phyloP scores from a whole-genome alignment of 2,329 filamentous ascomycete genomes.

The Neofusicoccum sp. region DNA sequence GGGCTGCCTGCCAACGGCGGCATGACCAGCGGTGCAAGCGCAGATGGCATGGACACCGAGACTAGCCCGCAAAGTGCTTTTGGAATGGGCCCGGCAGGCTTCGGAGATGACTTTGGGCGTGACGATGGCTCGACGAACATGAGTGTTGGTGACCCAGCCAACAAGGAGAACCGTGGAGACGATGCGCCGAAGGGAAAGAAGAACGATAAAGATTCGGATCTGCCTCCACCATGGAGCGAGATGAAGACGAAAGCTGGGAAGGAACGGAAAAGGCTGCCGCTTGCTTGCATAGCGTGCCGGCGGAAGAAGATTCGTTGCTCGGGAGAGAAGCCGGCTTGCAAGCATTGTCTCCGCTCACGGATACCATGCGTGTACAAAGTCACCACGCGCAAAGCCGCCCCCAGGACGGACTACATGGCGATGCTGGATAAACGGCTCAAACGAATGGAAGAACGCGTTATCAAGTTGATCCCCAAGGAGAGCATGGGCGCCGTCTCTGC shows the following conservation, averaged over 20 bases:
- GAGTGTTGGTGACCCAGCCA: background rate
- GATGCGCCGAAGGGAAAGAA: background rate
- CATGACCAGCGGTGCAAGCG: constrained; percentile 25
- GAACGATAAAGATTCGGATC: constrained; percentile 28
- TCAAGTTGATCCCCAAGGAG: constrained; percentile 88
- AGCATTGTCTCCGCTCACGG: constrained; percentile 87
- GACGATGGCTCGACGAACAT: constrained; percentile 25
- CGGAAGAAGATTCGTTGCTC: constrained; percentile 98
- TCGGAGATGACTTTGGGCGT: constrained; percentile 26
- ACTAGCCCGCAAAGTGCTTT: constrained; percentile 34
- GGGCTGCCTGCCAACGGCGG: background rate
- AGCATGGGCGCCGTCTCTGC: constrained; percentile 67
- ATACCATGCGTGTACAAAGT: constrained; percentile 98
- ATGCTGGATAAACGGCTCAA: constrained; percentile 96
- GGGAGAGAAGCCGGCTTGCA: constrained; percentile 95
- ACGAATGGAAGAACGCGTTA: constrained; percentile 96
- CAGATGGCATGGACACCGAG: constrained; percentile 29
- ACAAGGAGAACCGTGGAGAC: background rate
- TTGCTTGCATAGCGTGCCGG: constrained; percentile 93
- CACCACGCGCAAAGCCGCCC: constrained; percentile 88
- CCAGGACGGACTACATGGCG: constrained; percentile 96
- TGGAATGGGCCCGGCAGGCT: constrained; percentile 30
- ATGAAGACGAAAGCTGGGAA: constrained; percentile 74
- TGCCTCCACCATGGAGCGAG: constrained; percentile 50
- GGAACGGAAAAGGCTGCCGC: constrained; percentile 85